Base-by-base conservation (phyloP, 257 asterid genomes). In the Galeopsis tetrahit region DNA sequence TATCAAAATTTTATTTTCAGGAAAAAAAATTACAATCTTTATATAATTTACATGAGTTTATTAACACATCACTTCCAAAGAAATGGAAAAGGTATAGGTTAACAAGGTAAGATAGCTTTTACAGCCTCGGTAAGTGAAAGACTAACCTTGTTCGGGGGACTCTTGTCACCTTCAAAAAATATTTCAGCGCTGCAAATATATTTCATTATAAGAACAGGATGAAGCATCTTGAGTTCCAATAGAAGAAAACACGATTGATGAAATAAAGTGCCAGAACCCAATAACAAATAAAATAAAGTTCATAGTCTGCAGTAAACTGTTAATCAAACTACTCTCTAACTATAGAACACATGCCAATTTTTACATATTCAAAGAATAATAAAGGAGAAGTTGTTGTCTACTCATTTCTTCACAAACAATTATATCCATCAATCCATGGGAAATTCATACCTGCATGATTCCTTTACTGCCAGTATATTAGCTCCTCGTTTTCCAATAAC, bases 131-230 rank as follows among this genome's bases (percentile, higher is more conserved):
- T 8, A 49, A 40, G 44, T 59, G 69, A 71, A 78, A 64, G 75
- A 82, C 86, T 71, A 80, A 94, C 97, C 99, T 86, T 91, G 80
- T 94, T 85, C 4, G 93, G 93, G 14, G 98, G 98, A 69, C 97
- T 97, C 79, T 88, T 91, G 1, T 86, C 84, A 49, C 95, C 92
- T 83, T 97, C 99, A n/a, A 84, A 77, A 75, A 91, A 69, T 53
- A 91, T 94, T 73, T 94, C 97, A 87, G 99, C 99, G 21, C 99
- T 94, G 97, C 88, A 85, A 82, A 75, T 57, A 35, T 61, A 68
- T 71, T 63, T 63, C 58, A 65, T 62, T 34, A 35, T 68, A 8
- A 81, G 75, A 36, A 53, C 43, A 7, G 39, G 57, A n/a, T n/a
- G n/a, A n/a, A n/a, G n/a, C n/a, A n/a, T n/a, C n/a, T n/a, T n/a